Evolutionary conservation across 2,329 filamentous ascomycete species (phyloP).

Genomic region (Dichotomopilus funicola): DNA sequence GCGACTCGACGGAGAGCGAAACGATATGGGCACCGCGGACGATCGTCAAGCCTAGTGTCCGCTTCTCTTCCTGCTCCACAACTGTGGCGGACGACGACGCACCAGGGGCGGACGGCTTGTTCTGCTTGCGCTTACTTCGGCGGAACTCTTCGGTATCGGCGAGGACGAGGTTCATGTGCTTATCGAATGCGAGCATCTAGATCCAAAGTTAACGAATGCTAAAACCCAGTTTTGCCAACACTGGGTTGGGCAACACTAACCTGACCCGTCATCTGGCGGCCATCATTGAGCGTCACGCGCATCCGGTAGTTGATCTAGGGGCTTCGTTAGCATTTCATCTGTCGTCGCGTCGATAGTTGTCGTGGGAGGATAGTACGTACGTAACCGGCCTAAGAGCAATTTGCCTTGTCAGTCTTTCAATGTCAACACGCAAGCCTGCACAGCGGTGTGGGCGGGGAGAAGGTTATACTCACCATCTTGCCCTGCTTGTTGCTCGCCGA

Average conservation of each 20-base stretch:
- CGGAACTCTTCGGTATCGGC: conserved; percentile 98
- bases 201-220: conserved; percentile 29
- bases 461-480: conserved; percentile 80
- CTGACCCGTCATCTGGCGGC: conserved; percentile 77
- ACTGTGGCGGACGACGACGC: conserved; percentile 57
- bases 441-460: conserved; percentile 31
- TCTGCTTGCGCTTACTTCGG: conserved; percentile 76
- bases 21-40: conserved; percentile 92
- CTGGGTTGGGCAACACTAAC: not conserved
- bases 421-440: conserved; percentile 40
- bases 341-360: not conserved
- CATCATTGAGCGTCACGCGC: conserved; percentile 92
- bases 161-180: conserved; percentile 99
- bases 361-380: conserved; percentile 43
- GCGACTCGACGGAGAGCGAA: conserved; percentile 89
- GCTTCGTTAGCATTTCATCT: conserved; percentile 8
- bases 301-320: conserved; percentile 96
- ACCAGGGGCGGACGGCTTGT: conserved; percentile 62
- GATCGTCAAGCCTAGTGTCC: conserved; percentile 91
- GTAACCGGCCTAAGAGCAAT: conserved; percentile 58
- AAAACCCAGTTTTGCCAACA: not conserved
- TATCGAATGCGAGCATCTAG: conserved; percentile 98
- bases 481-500: conserved; percentile 82
- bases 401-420: conserved; percentile 51
- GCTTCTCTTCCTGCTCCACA: conserved; percentile 87